Evolutionary conservation across 2,329 filamentous ascomycete genomes (phyloP), one percentile per base, ranked within the genome.

Genomic region (Cephalotrichum gorgonifer): DNA sequence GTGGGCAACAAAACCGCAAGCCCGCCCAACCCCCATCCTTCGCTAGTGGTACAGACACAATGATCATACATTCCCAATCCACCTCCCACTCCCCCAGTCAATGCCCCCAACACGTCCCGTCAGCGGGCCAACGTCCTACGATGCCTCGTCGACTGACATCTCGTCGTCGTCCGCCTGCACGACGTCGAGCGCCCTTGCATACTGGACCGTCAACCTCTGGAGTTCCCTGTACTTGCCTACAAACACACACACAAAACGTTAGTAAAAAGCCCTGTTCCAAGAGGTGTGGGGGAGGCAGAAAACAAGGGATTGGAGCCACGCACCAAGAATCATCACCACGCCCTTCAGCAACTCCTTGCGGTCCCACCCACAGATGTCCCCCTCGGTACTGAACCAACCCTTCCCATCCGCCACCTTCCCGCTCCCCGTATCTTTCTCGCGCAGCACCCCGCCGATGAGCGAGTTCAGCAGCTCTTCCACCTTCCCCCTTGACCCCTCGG

Each of bases 181-280:
- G 33, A 87, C 70, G 50, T 85, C 86, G 22, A 94, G 71, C n/a
- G 89, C 71, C 54, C 87, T 81, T 12, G 91, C 91, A 64, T 97
- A 97, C 54, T 94, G 91, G 25, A 96, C 87, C n/a, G 88, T 95
- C 39, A 96, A 78, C 25, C 93, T 79, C 65, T 98, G 93, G 27
- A 98, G 73, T 62, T 97, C 94, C 50, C 93, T 83, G 67, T 93
- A 91, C 81, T 97, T 97, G 52, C 88, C 89, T 95, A 57, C 35
- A 49, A 30, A 30, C 28, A 12, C 28, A 12, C 6, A 12, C 28
- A 30, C 33, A 38, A 17, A 17, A n/a, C 33, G 33, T 38, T 20
- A 38, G 33, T 20, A 38, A 14, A n/a, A n/a, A 14, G 20, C 33
- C 33, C n/a, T 4, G 6, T 4, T 3, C 17, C 8, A n/a, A 17